Evolutionary conservation across 495 filamentous ascomycete species (phyloP), one percentile per base, ranked within the genome.

Genomic region (Lepidopterella palustris): DNA sequence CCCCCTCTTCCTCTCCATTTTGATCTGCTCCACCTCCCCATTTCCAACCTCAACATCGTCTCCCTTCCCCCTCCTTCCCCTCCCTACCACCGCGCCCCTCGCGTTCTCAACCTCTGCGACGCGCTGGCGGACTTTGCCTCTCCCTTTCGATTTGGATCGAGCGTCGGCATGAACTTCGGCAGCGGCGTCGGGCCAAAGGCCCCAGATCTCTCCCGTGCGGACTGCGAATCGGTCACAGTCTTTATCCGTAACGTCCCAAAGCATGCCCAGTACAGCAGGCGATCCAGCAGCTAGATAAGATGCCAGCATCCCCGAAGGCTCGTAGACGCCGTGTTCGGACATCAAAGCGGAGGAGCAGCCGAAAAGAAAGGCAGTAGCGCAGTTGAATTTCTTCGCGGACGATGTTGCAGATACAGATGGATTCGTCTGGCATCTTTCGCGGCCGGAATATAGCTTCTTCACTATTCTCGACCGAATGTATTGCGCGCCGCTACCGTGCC

Each of bases 221-320:
- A 82, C 82, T 0, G 90, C 85, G 69, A 97, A 95, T 32, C 91
- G 85, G 76, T 98, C 93, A 65, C 95, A 93, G 70, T 98, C 93
- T 63, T 87, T 87, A 66, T 98, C 93, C 11, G 95, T 98, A 21
- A 98, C 93, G 72, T 98, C 93, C 93, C 93, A 98, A 32, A 98
- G 77, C 4, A 88, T 96, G 21, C 88, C 92, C 0, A 97, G 83
- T 18, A 97, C 78, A 9, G 92, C 90, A 13, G 65, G 68, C 13
- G 64, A 53, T 5, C 92, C 92, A 0, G 90, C 90, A 32, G 91
- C 81, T 72, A 97, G 82, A 73, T 97, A 97, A 60, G 89, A 88
- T 72, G 91, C 82, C n/a, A 89, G 86, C 31, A 89, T 90, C 0
- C 93, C 93, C 64, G 88, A 86, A 0, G 88, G 86, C 68, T 96